Conservation (phyloP, 2,329 filamentous ascomycete genomes). For the Colletotrichum abscissum region DNA sequence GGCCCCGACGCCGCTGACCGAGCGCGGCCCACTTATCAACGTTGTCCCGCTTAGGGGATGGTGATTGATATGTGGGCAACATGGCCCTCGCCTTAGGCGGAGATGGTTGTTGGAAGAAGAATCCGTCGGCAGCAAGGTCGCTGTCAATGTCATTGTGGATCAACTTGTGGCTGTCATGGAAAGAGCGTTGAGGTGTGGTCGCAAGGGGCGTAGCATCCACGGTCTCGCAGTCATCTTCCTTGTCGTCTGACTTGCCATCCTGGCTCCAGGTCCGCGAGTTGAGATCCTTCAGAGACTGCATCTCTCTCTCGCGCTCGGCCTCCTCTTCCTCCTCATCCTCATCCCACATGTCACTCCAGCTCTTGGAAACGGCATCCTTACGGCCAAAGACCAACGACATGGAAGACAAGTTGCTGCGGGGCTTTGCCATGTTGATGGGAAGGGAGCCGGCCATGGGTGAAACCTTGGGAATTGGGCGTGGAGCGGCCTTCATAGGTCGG, state of each 20-base stretch:
- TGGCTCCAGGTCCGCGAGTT: slow-evolving; percentile 85
- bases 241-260: slow-evolving; percentile 68
- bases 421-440: slow-evolving; percentile 83
- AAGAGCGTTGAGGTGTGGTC: slow-evolving; percentile 51
- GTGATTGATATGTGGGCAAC: slow-evolving; percentile 61
- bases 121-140: slow-evolving; percentile 75
- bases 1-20: slow-evolving; percentile 83
- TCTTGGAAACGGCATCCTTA: slow-evolving; percentile 89
- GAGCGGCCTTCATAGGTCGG: slow-evolving; percentile 53
- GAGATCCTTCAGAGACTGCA: slow-evolving; percentile 70
- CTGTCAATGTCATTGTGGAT: slow-evolving; percentile 65
- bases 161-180: slow-evolving; percentile 42
- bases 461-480: slow-evolving; percentile 62
- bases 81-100: slow-evolving; percentile 43
- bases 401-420: slow-evolving; percentile 73
- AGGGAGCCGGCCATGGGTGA: slow-evolving; percentile 76
- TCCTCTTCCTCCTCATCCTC: slow-evolving; percentile 86
- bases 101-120: slow-evolving; percentile 77
- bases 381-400: slow-evolving; percentile 85
- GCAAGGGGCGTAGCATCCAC: slow-evolving; percentile 52
- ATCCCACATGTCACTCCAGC: slow-evolving; percentile 99
- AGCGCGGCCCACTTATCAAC: slow-evolving; percentile 91
- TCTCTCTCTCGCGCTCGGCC: slow-evolving; percentile 71
- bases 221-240: slow-evolving; percentile 54
- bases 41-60: slow-evolving; percentile 69